phyloP scores from a whole-genome alignment of 352 stramenopile species.

The Phytophthora parvispora region DNA sequence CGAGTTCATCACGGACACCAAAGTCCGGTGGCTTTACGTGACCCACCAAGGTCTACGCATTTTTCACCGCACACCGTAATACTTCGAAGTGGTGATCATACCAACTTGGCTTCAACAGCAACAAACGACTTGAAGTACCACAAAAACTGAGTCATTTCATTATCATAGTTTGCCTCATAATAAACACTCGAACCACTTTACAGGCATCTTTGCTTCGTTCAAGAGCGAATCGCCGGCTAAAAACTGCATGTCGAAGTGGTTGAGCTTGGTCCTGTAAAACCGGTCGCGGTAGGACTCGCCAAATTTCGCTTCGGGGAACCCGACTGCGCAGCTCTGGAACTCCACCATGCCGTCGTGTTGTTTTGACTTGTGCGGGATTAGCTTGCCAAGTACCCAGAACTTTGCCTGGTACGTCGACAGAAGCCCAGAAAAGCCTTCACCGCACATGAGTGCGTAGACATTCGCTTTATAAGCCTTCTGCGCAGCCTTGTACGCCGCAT shows the following conservation, averaged over 20 bases:
- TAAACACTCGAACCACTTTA: constrained; percentile 72
- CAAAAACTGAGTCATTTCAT: no score
- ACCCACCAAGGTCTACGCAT: no score
- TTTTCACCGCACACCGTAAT: no score
- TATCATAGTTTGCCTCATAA: constrained; percentile 29
- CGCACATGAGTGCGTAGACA: constrained; percentile 39
- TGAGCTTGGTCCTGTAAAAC: constrained; percentile 65
- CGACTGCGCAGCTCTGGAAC: constrained; percentile 29
- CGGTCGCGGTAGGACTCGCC: constrained; percentile 38
- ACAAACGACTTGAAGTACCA: neutral
- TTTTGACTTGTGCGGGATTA: constrained; percentile 33
- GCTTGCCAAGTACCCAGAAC: constrained; percentile 22
- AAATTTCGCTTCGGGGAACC: constrained; percentile 43
- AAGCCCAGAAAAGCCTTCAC: constrained; percentile 34
- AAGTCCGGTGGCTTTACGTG: no score
- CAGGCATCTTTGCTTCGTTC: constrained; percentile 51
- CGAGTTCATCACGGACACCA: no score
- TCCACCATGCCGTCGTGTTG: constrained; percentile 41
- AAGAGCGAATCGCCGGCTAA: constrained; percentile 54
- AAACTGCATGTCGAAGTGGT: constrained; percentile 64
- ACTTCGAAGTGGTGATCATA: no score
- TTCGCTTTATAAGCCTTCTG: constrained; percentile 34
- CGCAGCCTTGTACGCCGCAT: constrained; percentile 28
- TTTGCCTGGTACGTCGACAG: constrained; percentile 26
- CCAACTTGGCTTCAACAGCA: no score